Base-by-base conservation (phyloP, 495 filamentous ascomycete genomes). In the Bombardia bombarda region DNA sequence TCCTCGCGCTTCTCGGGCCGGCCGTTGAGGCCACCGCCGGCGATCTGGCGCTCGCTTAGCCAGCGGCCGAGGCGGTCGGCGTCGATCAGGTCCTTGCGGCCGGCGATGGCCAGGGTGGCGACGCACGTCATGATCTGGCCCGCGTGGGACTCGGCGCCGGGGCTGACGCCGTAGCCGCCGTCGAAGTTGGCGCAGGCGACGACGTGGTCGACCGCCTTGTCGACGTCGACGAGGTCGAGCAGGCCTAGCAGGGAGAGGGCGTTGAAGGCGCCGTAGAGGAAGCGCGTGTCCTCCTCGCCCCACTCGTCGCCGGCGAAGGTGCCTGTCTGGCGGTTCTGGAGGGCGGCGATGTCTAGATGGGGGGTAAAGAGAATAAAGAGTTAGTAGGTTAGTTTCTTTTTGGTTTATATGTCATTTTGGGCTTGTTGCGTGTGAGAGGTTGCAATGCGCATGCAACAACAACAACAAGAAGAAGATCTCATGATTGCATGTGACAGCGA, bases 111-210 rank as follows among this genome's bases (percentile, higher is more conserved):
- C 42, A 98, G 68, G 25, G 90, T 86, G 17, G 79, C 92, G n/a
- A 96, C 70, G 61, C 93, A 98, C 1, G 92, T 94, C 57, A 93
- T 94, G 5, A 96, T 84, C 58, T 97, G 92, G 3, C 88, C 92
- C 0, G 90, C 69, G 58, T 98, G 92, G 4, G 87, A 88, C 60
- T 98, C 92, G 6, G 89, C 87, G 4, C 86, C 88, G 9, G 92
- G 93, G 14, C 72, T 74, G 24, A 88, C 82, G 1, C 92, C 92
- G 60, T 93, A 98, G 18, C 84, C 92, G 14, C 92, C 92, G 58
- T 98, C 92, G 43, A 87, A 83, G 56, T 98, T 98, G 46, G 81
- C 77, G 55, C 93, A 98, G 24, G 78, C 70, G 38, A 80, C 74
- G 46, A 97, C 62, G 58, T 96, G 79, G 1, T 71, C 65, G 2